phyloP scores from a whole-genome alignment of 805 yeast species.

The Schwanniomyces polymorphus region DNA sequence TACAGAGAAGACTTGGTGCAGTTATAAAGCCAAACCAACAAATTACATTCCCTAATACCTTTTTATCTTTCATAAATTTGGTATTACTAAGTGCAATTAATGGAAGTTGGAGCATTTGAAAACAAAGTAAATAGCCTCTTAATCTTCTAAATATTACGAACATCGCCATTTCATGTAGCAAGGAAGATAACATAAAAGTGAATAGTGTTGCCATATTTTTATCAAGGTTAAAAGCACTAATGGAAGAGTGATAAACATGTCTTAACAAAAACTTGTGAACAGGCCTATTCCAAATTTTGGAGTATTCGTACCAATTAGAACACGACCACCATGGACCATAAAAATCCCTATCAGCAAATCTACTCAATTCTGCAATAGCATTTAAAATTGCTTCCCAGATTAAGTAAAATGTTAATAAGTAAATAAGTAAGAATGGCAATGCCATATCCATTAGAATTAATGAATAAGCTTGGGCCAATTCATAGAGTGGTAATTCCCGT shows the following conservation, averaged over 20 bases:
- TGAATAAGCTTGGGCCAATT: conserved; percentile 50
- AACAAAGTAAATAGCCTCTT: conserved; percentile 73
- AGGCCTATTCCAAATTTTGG: conserved; percentile 92
- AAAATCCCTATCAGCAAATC: conserved; percentile 87
- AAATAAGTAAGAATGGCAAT: conserved; percentile 76
- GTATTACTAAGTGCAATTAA: conserved; percentile 65
- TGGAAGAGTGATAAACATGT: conserved; percentile 91
- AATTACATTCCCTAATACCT: conserved; percentile 70
- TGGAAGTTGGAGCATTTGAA: conserved; percentile 91
- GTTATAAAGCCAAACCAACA: conserved; percentile 92
- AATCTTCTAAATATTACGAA: conserved; percentile 75
- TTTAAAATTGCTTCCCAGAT: conserved; percentile 96
- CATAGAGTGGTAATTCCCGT: conserved; percentile 47
- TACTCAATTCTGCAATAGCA: conserved; percentile 83
- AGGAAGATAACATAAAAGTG: conserved; percentile 76
- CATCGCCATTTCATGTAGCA: conserved; percentile 93
- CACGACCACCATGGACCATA: conserved; percentile 99
- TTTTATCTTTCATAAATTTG: conserved; percentile 52
- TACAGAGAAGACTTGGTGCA: conserved; percentile 87
- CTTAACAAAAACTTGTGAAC: conserved; percentile 86
- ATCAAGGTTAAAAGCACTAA: conserved; percentile 68
- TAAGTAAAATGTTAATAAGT: conserved; percentile 76
- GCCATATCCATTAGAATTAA: conserved; percentile 67
- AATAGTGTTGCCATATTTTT: conserved; percentile 69
- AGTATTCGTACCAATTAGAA: conserved; percentile 88